Base-by-base conservation (phyloP, 768 basidiomycete species). In the Leccinum longicurvipes region DNA sequence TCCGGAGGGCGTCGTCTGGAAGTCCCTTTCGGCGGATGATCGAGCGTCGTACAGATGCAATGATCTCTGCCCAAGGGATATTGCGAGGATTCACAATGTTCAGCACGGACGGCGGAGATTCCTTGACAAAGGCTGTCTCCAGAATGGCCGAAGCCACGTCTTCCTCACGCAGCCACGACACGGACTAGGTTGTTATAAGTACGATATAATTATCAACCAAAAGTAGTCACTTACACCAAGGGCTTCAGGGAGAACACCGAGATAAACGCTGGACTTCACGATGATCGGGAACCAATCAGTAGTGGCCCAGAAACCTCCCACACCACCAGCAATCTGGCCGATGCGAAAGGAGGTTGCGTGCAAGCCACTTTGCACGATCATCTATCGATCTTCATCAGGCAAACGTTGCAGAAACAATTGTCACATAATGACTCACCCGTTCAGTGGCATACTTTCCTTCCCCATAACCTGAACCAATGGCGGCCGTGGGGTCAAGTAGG, bases 271-370 rank as follows among this genome's bases (percentile, higher is more conserved):
- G 0, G 73, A 70, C 49, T 74, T 69, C 14, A 77, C 67, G 5
- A 81, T 63, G 36, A 73, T 69, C n/a, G 80, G 79, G 25, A 81
- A 60, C 81, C 80, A 82, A 42, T 81, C 78, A 0, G 66, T 73
- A 6, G 70, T 67, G 6, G 70, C 71, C 79, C 80, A 81, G 0
- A 72, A 72, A 21, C 79, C 79, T 1, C 63, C 63, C 0, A 53
- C 55, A 19, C 76, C 76, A n/a, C 79, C 79, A 24, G 66, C 67
- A 10, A 81, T 64, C 53, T 82, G 81, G 0, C 79, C 81, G 7
- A 80, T 74, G 4, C 82, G 70, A 31, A 81, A 64, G 2, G 73
- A 73, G 0, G 72, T 67, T 0, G 66, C 66, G 4, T 68, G 67
- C 4, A 80, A 56, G 3, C 74, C 70, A 14, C 77, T 77, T 46